Percentiles rank a stretch among this genome's conserved stretches.
Conservation (phyloP, 2,329 filamentous ascomycete genomes). For the Apiospora aurea region DNA sequence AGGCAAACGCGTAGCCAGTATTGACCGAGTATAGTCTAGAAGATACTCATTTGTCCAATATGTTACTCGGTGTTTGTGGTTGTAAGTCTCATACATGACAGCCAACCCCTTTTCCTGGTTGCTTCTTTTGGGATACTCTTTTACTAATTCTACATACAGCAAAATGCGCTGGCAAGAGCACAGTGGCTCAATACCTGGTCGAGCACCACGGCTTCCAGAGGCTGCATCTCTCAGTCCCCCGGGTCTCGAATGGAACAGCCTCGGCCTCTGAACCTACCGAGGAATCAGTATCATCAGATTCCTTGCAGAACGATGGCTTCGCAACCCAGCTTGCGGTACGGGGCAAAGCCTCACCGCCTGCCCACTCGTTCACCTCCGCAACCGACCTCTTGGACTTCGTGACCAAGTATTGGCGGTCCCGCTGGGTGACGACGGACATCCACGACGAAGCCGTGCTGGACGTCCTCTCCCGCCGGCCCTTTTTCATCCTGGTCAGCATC, state of each 20-base stretch:
- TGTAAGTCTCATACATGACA: slow-evolving; percentile 40
- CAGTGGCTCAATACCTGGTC: slow-evolving; percentile 86
- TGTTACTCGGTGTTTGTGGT: slow-evolving; percentile 60
- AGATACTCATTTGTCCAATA: slow-evolving; percentile 34
- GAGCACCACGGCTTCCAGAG: slow-evolving; percentile 83
- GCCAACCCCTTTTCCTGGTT: not conserved
- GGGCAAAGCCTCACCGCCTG: slow-evolving; percentile 25
- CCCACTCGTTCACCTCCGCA: slow-evolving; percentile 63
- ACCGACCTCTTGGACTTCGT: slow-evolving; percentile 82
- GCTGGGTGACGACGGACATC: slow-evolving; percentile 88
- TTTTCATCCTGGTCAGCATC: slow-evolving; percentile 91
- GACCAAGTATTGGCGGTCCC: slow-evolving; percentile 81
- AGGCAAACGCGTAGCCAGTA: not conserved
- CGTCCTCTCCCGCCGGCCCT: slow-evolving; percentile 78
- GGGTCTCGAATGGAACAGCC: not conserved
- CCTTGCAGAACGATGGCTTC: not conserved
- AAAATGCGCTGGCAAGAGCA: slow-evolving; percentile 92
- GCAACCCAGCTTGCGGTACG: not conserved
- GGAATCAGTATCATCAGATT: not conserved
- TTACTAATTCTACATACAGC: slow-evolving; percentile 57
- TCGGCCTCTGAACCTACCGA: not conserved
- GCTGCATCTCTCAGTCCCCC: slow-evolving; percentile 62
- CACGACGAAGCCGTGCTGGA: slow-evolving; percentile 77
- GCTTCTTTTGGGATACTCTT: slow-evolving; percentile 28
- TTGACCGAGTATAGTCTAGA: not conserved